Conservation (phyloP, 306 rosid species). For the Acmispon strigosus region DNA sequence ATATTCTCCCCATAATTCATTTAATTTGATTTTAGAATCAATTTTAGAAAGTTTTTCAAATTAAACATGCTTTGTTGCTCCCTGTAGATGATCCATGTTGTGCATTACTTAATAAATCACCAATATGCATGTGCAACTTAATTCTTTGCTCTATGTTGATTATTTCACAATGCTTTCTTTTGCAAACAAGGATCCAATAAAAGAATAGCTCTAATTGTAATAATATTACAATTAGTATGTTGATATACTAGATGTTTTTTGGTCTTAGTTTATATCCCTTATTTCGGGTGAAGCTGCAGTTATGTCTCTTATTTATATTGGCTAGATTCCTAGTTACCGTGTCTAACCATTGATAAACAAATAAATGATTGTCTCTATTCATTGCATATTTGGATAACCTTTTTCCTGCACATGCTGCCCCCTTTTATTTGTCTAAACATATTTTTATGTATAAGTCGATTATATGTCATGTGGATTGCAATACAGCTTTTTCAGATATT, state of each 20-base stretch:
- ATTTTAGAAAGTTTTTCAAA: neutral
- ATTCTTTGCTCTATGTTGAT: neutral
- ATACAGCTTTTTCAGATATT: neutral
- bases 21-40: too few relatives aligned
- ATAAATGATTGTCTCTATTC: conserved; percentile 43
- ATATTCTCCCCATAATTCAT: too few relatives aligned
- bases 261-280: neutral
- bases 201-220: neutral
- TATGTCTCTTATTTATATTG: conserved; percentile 28
- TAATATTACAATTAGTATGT: neutral
- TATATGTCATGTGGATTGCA: conserved; percentile 37
- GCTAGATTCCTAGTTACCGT: conserved; percentile 26
- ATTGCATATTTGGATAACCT: conserved; percentile 34
- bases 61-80: neutral
- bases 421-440: conserved; percentile 26
- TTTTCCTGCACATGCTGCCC: conserved; percentile 43
- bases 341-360: conserved; percentile 31
- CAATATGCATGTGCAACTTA: too few relatives aligned
- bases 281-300: neutral
- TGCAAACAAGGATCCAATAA: neutral
- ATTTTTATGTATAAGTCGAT: conserved; percentile 10
- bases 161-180: neutral
- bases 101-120: too few relatives aligned
- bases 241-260: neutral
- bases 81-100: neutral